phyloP scores from a whole-genome alignment of 108 stramenopile species.

The Cyclostephanos invisitatus region DNA sequence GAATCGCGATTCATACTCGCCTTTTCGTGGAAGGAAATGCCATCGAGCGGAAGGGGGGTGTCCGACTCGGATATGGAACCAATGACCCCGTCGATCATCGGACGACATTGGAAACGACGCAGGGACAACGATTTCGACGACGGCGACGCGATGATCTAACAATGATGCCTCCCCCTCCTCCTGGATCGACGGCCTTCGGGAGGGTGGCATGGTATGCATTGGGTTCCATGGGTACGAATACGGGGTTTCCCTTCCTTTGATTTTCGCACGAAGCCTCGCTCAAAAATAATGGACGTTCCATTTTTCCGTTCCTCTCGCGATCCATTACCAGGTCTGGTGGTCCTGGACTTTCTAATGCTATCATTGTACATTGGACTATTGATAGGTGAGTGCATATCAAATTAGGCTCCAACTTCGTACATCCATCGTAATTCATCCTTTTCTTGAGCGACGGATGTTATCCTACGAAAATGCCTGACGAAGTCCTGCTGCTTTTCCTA shows the following conservation, averaged over 20 bases:
- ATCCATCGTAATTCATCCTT: no score
- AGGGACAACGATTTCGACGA: no score
- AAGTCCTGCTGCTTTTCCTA: no score
- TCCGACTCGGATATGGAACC: constrained; percentile 9
- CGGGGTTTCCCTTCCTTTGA: no score
- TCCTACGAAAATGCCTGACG: no score
- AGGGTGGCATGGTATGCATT: constrained; percentile 72
- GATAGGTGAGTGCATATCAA: neutral
- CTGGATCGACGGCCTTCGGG: constrained; percentile 62
- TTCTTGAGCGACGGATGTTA: no score
- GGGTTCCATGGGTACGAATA: constrained; percentile 32
- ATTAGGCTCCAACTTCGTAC: no score
- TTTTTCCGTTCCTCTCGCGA: no score
- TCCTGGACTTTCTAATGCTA: constrained; percentile 64
- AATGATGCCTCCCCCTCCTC: constrained; percentile 37
- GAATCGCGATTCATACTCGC: neutral
- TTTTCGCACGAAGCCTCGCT: no score
- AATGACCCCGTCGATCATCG: neutral
- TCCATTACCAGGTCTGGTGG: constrained; percentile 41
- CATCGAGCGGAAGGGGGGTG: neutral
- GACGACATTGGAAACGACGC: constrained; percentile 2
- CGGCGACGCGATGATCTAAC: neutral
- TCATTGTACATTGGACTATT: constrained; percentile 57
- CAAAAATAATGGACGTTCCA: no score
- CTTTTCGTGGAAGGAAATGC: neutral